Evolutionary conservation across 2,329 filamentous ascomycete genomes (phyloP), one percentile per base, ranked within the genome.

Genomic region (Diaporthe velutina): DNA sequence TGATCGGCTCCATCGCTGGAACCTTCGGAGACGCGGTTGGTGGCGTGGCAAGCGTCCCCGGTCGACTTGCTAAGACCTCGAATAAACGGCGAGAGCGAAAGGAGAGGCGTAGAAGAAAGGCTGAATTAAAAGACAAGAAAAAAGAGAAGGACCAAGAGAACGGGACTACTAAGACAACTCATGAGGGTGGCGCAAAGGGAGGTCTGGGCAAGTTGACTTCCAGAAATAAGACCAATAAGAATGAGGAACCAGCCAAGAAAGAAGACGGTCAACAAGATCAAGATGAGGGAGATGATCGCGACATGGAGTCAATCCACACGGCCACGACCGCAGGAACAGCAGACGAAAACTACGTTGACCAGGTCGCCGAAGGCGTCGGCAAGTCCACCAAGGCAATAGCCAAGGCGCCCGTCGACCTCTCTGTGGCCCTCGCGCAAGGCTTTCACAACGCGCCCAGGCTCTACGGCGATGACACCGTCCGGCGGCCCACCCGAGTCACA

Each of bases 381-480:
- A 87, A 87, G 77, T 87, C 89, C 0, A 87, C 87, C 0, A 80
- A 84, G 2, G 89, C 90, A 5, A 82, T 92, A 5, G 86, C 85
- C 9, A 86, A 85, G 75, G 89, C 90, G 0, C 92, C 92, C 0
- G 88, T 93, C 77, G 88, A 92, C 78, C 81, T 93, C 3, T 86
- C 88, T 0, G 83, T 93, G 54, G 90, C 91, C 0, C 80, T 94
- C 2, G 90, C 91, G 1, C 91, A 93, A 79, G 92, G 92, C 1
- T 93, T 94, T 77, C 92, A 94, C 80, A 94, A 94, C 77, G 91
- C 91, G 0, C 92, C 92, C 1, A 88, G 91, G 2, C 85, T 94
- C 0, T 94, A 94, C 77, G 92, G 92, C 19, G 93, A 94, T 78
- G 88, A 90, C 66, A 94, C 92, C 1, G 93, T 94, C 2, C 88